Conservation (phyloP, 768 basidiomycete species). For the Boletellus emodensis region DNA sequence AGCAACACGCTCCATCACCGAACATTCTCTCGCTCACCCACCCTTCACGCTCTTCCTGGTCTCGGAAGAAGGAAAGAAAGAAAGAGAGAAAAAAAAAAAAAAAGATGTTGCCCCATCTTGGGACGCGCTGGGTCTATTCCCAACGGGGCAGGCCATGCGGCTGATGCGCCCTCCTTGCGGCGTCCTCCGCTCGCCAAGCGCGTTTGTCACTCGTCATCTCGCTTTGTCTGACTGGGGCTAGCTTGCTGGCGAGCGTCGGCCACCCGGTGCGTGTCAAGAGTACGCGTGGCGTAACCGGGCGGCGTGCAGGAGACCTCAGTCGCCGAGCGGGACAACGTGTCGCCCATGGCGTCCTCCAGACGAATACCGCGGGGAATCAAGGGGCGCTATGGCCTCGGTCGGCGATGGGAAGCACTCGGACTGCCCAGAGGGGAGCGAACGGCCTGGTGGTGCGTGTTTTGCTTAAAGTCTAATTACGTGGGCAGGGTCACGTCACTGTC, state of each 20-base stretch:
- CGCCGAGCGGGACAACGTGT: no score
- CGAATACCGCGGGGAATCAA: slow-evolving; percentile 30
- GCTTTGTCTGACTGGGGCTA: slow-evolving; percentile 14
- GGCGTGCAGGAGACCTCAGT: not conserved
- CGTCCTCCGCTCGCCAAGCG: slow-evolving; percentile 19
- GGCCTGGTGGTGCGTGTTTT: slow-evolving; percentile 29
- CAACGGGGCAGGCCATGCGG: slow-evolving; percentile 25
- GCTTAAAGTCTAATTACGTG: slow-evolving; percentile 39
- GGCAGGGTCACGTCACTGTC: slow-evolving; percentile 28
- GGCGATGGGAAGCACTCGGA: slow-evolving; percentile 11
- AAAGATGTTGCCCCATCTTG: slow-evolving; percentile 1
- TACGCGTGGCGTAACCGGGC: slow-evolving; percentile 14
- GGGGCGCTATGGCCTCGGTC: slow-evolving; percentile 4
- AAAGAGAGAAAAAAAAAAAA: no score
- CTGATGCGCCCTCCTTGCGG: slow-evolving; percentile 33
- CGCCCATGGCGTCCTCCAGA: no score
- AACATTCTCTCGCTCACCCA: slow-evolving; percentile 17
- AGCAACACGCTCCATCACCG: slow-evolving; percentile 13
- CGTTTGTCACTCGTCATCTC: slow-evolving; percentile 9
- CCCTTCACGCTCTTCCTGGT: slow-evolving; percentile 9
- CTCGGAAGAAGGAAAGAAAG: not conserved
- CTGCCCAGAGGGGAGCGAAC: slow-evolving; percentile 12
- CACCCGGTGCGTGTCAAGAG: slow-evolving; percentile 8
- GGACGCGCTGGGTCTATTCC: slow-evolving; percentile 11
- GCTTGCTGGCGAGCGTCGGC: not conserved